Percentiles rank a stretch among this genome's conserved stretches.
phyloP scores from a whole-genome alignment of 345 rosid species.

The Citrus reticulata region DNA sequence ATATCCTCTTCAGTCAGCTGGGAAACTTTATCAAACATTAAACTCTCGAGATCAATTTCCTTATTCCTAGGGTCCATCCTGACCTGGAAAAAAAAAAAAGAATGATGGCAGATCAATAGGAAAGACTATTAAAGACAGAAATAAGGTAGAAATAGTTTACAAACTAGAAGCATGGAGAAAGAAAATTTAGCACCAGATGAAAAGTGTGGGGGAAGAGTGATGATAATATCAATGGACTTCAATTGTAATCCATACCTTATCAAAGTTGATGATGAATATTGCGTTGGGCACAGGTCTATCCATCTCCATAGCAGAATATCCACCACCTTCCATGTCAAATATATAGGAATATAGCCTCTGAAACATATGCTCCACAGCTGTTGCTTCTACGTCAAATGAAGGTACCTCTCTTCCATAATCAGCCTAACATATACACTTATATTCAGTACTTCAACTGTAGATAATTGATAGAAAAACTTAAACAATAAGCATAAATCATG shows the following conservation, averaged over 20 bases:
- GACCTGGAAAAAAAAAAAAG: conserved; percentile 41
- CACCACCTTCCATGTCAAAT: conserved; percentile 63
- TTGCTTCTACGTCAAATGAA: conserved; percentile 89
- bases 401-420: conserved; percentile 95
- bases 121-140: not conserved
- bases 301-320: conserved; percentile 41
- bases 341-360: conserved; percentile 70
- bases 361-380: conserved; percentile 71
- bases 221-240: not conserved
- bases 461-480: not conserved
- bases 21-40: conserved; percentile 58
- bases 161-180: not conserved
- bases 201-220: not conserved
- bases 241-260: conserved; percentile 59
- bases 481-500: conserved; percentile 8
- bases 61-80: conserved; percentile 94
- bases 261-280: conserved; percentile 87
- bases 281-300: conserved; percentile 87
- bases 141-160: not conserved
- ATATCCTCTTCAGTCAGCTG: conserved; percentile 70
- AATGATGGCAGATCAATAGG: not conserved
- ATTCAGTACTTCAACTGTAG: not conserved
- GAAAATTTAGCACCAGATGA: not conserved
- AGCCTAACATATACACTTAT: conserved; percentile 33
- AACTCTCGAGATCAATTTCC: conserved; percentile 63